These are phyloP conservation scores for Exophiala alcalophila DNA, from an alignment of 2,329 filamentous ascomycete species.

Conservation along the genomic window DNA sequence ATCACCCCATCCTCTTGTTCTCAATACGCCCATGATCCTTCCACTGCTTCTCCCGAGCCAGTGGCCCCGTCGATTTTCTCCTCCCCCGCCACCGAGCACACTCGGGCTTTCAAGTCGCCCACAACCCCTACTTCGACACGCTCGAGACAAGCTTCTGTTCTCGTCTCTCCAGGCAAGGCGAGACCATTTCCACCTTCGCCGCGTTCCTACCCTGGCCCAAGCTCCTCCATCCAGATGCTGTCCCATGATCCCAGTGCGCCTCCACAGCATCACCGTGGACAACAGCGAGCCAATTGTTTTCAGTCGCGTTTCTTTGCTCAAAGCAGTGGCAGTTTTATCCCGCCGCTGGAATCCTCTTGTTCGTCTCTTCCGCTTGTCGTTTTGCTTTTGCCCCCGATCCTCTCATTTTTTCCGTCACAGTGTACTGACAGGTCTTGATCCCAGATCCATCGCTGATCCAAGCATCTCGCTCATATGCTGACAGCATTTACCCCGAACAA, in stretches of 20 bases:
- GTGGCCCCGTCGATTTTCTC: constrained; percentile 18
- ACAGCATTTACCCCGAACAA: constrained; percentile 14
- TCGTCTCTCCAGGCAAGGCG: constrained; percentile 19
- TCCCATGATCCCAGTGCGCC: constrained; percentile 6
- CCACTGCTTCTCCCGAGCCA: constrained; percentile 20
- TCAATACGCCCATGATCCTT: constrained; percentile 1
- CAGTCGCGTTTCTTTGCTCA: constrained; percentile 52
- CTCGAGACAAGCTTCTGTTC: constrained; percentile 30
- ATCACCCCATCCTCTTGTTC: constrained; percentile 15
- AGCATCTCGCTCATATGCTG: constrained; percentile 17
- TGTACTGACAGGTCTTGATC: constrained; percentile 13
- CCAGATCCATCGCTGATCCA: constrained; percentile 28
- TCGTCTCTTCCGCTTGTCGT: constrained; percentile 41
- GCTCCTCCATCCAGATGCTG: constrained; percentile 8
- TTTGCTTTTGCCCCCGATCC: background rate
- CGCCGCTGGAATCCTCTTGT: constrained; percentile 54
- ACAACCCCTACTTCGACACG: constrained; percentile 37
- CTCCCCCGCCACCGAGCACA: constrained; percentile 15
- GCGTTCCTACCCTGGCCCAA: constrained; percentile 1
- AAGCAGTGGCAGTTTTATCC: constrained; percentile 53
- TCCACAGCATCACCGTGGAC: constrained; percentile 7
- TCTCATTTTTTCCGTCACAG: background rate
- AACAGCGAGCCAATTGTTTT: constrained; percentile 16
- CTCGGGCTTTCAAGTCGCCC: constrained; percentile 36
- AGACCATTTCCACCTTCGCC: constrained; percentile 10